Evolutionary conservation across 306 rosid species (phyloP), one percentile per base, ranked within the genome.

Genomic region (Lupinus albus): DNA sequence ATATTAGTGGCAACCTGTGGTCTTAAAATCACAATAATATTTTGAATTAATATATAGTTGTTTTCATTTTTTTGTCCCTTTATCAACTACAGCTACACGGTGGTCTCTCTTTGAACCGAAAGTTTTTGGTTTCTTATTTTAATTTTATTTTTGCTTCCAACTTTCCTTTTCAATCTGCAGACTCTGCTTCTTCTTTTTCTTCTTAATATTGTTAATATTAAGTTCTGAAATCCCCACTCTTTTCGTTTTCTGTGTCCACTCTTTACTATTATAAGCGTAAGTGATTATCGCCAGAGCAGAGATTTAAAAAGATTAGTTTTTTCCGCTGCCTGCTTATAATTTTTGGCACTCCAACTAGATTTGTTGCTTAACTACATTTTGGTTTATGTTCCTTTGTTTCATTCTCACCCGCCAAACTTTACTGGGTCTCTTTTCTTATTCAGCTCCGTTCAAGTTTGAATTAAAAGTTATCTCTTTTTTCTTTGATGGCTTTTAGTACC

Each of bases 331-430:
- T 14, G 11, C 59, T 72, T 74, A 13, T 60, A 54, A 79, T n/a
- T 59, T 69, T 59, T 44, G 68, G 14, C 46, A 30, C 49, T 54
- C 66, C 60, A 7, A 61, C 67, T 70, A 79, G 83, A 84, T 88
- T 86, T 82, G 81, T 74, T 67, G 18, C 60, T 53, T 72, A 51
- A 80, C 86, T 66, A 47, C 81, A 63, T 79, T 87, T 83, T 71
- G 87, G 4, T 33, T 33, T 33, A 17, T 33, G 35, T 79, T 80
- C 42, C 15, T 36, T 56, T 67, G 38, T 33, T 64, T 55, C 71
- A 71, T 36, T 28, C 10, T 25, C 38, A 67, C 70, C 61, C 15
- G 67, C 53, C 58, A 45, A 55, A 13, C 36, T 71, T 14, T 49
- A 36, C 17, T 16, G 15, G 5, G 36, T 32, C 38, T 0, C 49